Conservation (phyloP, 805 yeast species). For the Scheffersomyces stipitis region DNA sequence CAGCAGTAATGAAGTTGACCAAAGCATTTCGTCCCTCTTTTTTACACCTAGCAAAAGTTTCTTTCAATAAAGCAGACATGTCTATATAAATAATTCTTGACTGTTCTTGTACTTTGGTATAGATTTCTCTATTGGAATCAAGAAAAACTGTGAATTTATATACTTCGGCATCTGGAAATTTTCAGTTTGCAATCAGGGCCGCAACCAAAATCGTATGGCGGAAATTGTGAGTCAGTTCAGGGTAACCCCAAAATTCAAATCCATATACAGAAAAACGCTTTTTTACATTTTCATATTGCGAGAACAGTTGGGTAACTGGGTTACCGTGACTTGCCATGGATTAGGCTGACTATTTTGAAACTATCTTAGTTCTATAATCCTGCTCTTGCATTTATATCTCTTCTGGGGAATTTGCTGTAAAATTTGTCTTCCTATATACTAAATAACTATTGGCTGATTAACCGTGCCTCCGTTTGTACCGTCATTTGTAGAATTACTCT, state of each 20-base stretch:
- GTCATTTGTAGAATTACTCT: not conserved
- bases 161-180: not conserved
- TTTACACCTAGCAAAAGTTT: constrained; percentile 61
- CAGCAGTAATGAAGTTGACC: constrained; percentile 92
- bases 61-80: constrained; percentile 57
- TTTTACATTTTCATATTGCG: no score
- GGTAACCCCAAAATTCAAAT: constrained; percentile 21
- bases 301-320: no score
- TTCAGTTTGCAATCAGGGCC: no score
- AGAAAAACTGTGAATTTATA: constrained; percentile 1
- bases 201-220: not conserved
- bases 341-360: no score
- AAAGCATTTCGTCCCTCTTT: constrained; percentile 78
- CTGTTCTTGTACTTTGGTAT: not conserved
- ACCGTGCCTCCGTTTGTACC: constrained; percentile 4
- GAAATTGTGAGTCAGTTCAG: constrained; percentile 29
- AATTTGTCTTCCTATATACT: no score
- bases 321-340: no score
- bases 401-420: no score
- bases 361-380: no score
- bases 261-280: no score
- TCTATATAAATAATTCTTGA: constrained; percentile 1
- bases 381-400: no score
- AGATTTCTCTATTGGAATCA: not conserved
- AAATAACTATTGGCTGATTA: constrained; percentile 6